These are phyloP conservation scores for Calonectria montana DNA, from an alignment of 2,329 filamentous ascomycete species.

Conservation along the genomic window DNA sequence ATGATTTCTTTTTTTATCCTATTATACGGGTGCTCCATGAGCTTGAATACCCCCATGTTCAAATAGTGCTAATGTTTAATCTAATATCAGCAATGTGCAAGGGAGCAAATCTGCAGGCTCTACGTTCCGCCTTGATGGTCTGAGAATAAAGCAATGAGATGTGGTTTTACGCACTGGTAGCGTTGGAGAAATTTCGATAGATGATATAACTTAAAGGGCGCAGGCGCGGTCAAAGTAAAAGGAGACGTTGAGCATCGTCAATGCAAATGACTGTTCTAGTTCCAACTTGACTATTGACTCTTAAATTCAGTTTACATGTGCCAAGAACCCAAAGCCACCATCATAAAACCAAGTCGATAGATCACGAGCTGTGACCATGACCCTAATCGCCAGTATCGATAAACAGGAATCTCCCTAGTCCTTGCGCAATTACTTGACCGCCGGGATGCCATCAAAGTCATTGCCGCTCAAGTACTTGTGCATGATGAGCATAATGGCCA, in stretches of 20 bases:
- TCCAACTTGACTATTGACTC: not conserved
- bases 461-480: not conserved
- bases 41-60: too few species aligned
- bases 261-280: not conserved
- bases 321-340: not conserved
- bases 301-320: not conserved
- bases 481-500: not conserved
- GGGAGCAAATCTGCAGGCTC: too few species aligned
- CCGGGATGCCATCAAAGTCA: not conserved
- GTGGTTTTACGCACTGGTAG: too few species aligned
- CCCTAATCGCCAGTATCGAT: not conserved
- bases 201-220: too few species aligned
- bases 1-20: too few species aligned
- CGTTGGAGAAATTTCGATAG: too few species aligned
- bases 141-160: too few species aligned
- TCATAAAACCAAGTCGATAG: too few species aligned
- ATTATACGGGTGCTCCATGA: too few species aligned
- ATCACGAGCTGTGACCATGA: not conserved
- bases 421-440: not conserved
- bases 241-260: not conserved
- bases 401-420: not conserved
- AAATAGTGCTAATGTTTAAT: too few species aligned
- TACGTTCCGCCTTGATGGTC: too few species aligned
- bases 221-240: not conserved
- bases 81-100: too few species aligned